Evolutionary conservation across 192 early-diverging fungal species (phyloP).

Genomic region (Podila clonocystis): DNA sequence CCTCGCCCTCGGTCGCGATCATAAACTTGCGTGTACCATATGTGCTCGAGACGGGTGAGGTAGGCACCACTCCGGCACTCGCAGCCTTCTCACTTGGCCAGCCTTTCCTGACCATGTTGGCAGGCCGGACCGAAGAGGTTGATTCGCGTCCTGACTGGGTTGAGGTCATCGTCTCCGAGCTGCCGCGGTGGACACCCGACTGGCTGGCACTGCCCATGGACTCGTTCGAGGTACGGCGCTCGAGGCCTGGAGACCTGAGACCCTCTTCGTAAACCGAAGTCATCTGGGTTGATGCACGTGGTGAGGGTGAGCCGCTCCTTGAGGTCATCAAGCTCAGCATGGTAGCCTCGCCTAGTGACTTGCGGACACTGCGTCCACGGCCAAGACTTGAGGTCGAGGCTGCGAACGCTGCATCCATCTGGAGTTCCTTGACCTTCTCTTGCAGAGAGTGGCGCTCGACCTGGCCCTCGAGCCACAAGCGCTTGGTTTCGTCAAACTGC

Average conservation of each 20-base stretch:
- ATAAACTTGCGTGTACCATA: slow-evolving; percentile 52
- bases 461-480: slow-evolving; percentile 41
- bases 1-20: slow-evolving; percentile 20
- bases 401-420: slow-evolving; percentile 47
- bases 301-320: slow-evolving; percentile 34
- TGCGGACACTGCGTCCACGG: slow-evolving; percentile 32
- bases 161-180: slow-evolving; percentile 39
- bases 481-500: slow-evolving; percentile 48
- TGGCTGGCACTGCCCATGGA: not conserved
- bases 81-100: slow-evolving; percentile 54
- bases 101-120: slow-evolving; percentile 38
- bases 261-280: slow-evolving; percentile 11
- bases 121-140: slow-evolving; percentile 21
- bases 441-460: slow-evolving; percentile 42
- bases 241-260: not conserved
- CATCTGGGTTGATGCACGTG: slow-evolving; percentile 19
- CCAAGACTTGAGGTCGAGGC: slow-evolving; percentile 15
- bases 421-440: slow-evolving; percentile 51
- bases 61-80: slow-evolving; percentile 44
- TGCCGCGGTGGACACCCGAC: slow-evolving; percentile 10
- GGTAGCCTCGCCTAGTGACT: slow-evolving; percentile 33
- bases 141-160: slow-evolving; percentile 40
- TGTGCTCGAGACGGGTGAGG: slow-evolving; percentile 9
- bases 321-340: slow-evolving; percentile 40
- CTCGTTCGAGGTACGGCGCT: slow-evolving; percentile 27